Evolutionary conservation across 345 rosid species (phyloP), one percentile per base, ranked within the genome.

Genomic region (Gossypium stocksii): DNA sequence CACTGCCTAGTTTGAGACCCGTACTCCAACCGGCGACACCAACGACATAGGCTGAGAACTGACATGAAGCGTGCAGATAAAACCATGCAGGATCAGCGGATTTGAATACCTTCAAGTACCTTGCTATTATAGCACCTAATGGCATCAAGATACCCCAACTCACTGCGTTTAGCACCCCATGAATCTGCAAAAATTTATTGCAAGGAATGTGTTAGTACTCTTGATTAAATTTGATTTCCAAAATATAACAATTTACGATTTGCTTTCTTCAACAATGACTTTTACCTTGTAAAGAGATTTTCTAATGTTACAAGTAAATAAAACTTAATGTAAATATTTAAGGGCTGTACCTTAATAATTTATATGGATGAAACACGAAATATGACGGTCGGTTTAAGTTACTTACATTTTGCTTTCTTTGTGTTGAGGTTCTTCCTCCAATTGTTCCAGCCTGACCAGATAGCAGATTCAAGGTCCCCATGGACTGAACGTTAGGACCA

Each of bases 81-180:
- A 96, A 90, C 98, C 99, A 96, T 16, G 90, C 87, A 2, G 99
- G 89, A 64, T 83, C 86, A 9, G 97, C 90, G 22, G 97, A 86
- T 79, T 85, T 85, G 77, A 90, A 88, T 9, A 84, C 91, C 87
- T 84, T 88, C 87, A 93, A 76, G 82, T 93, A 91, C 70, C 99
- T 87, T 66, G 98, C 98, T 59, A 82, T 80, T 57, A 89, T 74
- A 53, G 85, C 94, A 5, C 97, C 98, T 3, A 84, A 3, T 1
- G 99, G 98, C 91, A 96, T 78, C 89, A 95, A 59, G 23, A 89
- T 81, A 9, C 98, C 98, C 98, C 99, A 96, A 71, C 98, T 88
- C 54, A 90, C 86, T 22, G 83, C 83, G 38, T 96, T 96, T 68
- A 93, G 80, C 65, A 90, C 88, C 59, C 97, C 99, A 77, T 93